Conservation (phyloP, 2,329 filamentous ascomycete genomes). For the Knufia fluminis region DNA sequence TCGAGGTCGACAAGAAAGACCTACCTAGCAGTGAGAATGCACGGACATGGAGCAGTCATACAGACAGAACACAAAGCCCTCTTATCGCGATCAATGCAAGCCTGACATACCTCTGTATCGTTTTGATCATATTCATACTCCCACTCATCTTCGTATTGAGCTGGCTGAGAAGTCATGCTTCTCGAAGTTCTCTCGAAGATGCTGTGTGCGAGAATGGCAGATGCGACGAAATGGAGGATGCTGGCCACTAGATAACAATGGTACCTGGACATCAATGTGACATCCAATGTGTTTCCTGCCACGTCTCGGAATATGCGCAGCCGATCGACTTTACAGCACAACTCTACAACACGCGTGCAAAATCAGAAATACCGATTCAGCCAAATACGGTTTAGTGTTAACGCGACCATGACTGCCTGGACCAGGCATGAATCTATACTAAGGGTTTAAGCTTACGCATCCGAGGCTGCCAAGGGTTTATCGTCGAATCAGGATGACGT, state of each 20-base stretch:
- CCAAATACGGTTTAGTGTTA: neutral
- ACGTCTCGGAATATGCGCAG: no score
- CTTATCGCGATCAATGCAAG: neutral
- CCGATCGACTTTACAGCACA: no score
- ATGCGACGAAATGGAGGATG: no score
- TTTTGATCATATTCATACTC: conserved; percentile 52
- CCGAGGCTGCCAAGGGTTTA: neutral
- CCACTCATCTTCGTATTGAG: conserved; percentile 30
- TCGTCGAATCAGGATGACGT: neutral
- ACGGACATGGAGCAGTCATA: conserved; percentile 10
- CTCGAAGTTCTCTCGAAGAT: no score
- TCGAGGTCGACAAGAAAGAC: conserved; percentile 54
- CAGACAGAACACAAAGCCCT: conserved; percentile 6
- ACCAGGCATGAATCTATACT: neutral
- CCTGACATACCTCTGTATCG: conserved; percentile 41
- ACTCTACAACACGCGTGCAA: neutral
- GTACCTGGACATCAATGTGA: no score
- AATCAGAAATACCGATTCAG: no score
- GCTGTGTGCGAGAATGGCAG: no score
- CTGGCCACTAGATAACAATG: no score
- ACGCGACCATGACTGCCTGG: neutral
- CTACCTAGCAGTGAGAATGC: conserved; percentile 25
- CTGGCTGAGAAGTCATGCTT: neutral
- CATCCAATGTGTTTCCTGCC: no score
- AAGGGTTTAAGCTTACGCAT: neutral